Evolutionary conservation across 148 eudicot genomes (phyloP), one percentile per base, ranked within the genome.

Genomic region (Rhododendron vialii): DNA sequence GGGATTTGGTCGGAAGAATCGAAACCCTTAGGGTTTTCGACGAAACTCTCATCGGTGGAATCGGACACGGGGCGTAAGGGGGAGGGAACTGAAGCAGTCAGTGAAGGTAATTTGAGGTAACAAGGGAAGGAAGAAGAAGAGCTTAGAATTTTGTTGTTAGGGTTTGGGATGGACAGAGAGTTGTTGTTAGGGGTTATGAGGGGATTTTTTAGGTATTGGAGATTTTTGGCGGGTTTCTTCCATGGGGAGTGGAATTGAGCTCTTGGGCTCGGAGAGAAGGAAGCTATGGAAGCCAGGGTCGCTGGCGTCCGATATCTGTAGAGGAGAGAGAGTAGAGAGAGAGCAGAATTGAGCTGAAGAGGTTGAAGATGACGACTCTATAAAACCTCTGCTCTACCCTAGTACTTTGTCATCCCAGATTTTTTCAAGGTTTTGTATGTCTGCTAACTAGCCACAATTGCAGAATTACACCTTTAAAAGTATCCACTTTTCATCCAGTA

Each of bases 261-360:
- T 88, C 88, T 90, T 22, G 97, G 95, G 89, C 92, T 89, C 87
- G 94, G 90, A 1, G 92, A 90, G 77, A 92, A 90, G 6, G 93
- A 86, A 35, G 94, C 84, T 82, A 94, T 87, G 30, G 97, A 93
- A 84, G 96, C 94, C 98, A 95, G 88, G 80, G 17, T 65, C 57
- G 84, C 65, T 33, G 80, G 26, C 43, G 17, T 26, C n/a, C 22
- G 61, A 4, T 5, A 10, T 53, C 51, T 38, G 69, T 8, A 33
- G 9, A 9, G 53, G 2, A 73, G 83, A 43, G 57, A 83, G 81
- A 17, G 81, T 41, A 47, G 35, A 51, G 78, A 55, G 84, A 61
- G 48, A 63, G 61, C 43, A 55, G 12, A 3, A 75, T 36, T 17
- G 45, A 38, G n/a, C 41, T 26, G 10, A n/a, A 43, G 30, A 15